Conservation (phyloP, 345 rosid genomes). For the Populus alba region DNA sequence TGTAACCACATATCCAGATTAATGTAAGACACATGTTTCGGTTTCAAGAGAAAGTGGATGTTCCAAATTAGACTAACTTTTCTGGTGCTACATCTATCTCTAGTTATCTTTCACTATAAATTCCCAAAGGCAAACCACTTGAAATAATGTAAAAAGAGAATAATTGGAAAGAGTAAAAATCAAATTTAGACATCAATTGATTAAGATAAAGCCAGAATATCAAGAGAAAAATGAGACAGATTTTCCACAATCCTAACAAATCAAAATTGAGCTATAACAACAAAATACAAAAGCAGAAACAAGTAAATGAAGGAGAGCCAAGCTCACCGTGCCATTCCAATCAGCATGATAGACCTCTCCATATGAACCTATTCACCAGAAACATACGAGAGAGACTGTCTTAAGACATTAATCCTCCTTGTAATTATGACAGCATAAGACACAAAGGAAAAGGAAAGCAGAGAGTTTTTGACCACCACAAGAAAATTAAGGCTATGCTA, state of each 20-base stretch:
- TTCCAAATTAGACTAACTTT: background rate
- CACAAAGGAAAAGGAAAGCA: background rate
- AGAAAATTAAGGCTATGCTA: background rate
- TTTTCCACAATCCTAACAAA: background rate
- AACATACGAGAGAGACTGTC: background rate
- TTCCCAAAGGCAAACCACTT: background rate
- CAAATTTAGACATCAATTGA: background rate
- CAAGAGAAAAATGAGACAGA: background rate
- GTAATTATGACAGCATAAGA: background rate
- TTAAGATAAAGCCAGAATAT: background rate
- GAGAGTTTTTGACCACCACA: background rate
- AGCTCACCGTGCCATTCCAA: conserved; percentile 96
- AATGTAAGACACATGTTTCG: background rate
- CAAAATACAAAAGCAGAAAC: background rate
- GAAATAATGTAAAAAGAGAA: background rate
- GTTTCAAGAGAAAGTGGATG: background rate
- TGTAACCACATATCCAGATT: background rate
- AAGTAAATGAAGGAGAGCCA: conserved; percentile 7
- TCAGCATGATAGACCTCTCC: conserved; percentile 99
- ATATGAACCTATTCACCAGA: conserved; percentile 64
- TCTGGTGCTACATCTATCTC: background rate
- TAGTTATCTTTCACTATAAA: background rate
- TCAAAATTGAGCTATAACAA: background rate
- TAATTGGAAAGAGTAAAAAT: background rate
- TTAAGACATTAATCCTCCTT: background rate